Evolutionary conservation across 208 protist species (phyloP).

Genomic region (Tetramitus jugosus): DNA sequence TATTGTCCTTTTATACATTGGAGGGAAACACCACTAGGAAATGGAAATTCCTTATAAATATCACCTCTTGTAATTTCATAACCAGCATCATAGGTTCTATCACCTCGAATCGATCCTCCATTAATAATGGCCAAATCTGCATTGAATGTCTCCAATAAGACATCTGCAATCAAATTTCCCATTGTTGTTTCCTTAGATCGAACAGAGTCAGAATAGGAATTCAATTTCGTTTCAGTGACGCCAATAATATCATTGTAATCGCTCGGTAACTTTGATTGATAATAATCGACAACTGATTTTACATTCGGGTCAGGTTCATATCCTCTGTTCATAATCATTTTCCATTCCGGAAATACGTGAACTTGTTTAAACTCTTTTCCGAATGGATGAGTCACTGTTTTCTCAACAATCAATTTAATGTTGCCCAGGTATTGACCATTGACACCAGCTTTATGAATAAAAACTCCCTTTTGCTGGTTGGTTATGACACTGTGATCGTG

Average conservation of each 20-base stretch:
- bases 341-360: not conserved
- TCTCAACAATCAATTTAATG: not conserved
- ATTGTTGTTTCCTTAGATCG: conserved; percentile 4
- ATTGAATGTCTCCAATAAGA: not conserved
- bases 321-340: conserved; percentile 6
- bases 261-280: not conserved
- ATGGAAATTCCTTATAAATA: not conserved
- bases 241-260: not conserved
- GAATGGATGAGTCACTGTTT: not conserved
- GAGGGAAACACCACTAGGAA: not conserved
- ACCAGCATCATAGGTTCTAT: not conserved
- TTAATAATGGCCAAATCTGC: not conserved
- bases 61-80: not conserved
- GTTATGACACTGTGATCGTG: not conserved
- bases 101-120: not conserved
- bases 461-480: not conserved
- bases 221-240: not conserved
- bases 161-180: not conserved
- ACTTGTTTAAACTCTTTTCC: not conserved
- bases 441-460: not conserved
- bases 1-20: not conserved
- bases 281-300: not conserved
- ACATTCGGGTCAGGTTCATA: not conserved
- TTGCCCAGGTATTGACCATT: not conserved
- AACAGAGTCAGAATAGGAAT: not conserved